These are phyloP conservation scores for Puccinia novopanici DNA, from an alignment of 1,284 basidiomycete genomes.

Conservation along the genomic window DNA sequence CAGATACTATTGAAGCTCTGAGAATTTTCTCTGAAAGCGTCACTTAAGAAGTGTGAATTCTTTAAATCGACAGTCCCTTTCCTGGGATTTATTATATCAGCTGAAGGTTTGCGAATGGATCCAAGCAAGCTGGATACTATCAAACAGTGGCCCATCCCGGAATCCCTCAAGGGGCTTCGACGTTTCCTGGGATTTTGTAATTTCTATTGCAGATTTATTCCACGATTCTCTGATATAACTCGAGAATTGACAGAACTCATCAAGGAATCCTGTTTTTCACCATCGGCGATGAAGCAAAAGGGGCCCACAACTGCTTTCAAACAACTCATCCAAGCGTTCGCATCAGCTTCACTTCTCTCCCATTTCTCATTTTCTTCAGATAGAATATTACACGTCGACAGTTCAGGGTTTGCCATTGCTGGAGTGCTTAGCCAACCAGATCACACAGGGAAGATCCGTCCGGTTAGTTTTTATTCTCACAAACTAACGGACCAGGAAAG, in stretches of 20 bases:
- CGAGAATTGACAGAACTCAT: neutral
- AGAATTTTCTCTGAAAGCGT: slow-evolving; percentile 2
- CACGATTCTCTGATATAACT: neutral
- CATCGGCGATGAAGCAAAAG: neutral
- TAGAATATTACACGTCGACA: slow-evolving; percentile 22
- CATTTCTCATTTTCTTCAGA: slow-evolving; percentile 33
- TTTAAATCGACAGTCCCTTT: slow-evolving; percentile 4
- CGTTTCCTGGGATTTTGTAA: slow-evolving; percentile 31
- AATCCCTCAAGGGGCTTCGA: neutral
- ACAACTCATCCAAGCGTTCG: too few relatives aligned
- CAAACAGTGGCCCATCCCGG: neutral
- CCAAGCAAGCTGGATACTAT: slow-evolving; percentile 17
- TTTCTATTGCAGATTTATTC: slow-evolving; percentile 27
- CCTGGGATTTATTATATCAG: slow-evolving; percentile 25
- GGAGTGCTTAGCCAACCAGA: slow-evolving; percentile 37
- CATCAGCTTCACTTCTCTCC: neutral
- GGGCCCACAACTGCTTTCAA: neutral
- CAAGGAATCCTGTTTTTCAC: neutral
- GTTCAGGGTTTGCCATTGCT: slow-evolving; percentile 27
- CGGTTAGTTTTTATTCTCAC: slow-evolving; percentile 22
- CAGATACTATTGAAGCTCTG: neutral
- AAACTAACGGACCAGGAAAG: slow-evolving; percentile 7
- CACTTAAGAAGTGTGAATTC: slow-evolving; percentile 28
- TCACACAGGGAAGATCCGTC: neutral
- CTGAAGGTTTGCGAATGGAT: slow-evolving; percentile 1